Evolutionary conservation across 2,329 filamentous ascomycete genomes (phyloP), one percentile per base, ranked within the genome.

Genomic region (Ophiostoma tasmaniense): DNA sequence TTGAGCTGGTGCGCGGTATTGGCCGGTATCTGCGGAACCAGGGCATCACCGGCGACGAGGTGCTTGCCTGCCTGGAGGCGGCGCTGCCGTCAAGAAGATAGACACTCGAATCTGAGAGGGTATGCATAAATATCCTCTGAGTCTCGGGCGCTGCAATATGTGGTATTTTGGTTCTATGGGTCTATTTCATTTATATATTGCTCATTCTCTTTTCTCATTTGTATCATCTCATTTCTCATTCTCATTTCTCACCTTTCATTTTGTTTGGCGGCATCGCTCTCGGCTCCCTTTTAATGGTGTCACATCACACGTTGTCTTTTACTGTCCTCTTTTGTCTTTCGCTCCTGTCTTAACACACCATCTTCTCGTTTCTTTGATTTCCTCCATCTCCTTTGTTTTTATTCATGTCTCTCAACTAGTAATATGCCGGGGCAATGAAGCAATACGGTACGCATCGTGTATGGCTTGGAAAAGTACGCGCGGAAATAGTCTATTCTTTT

Each of bases 1-100:
- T 97, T 71, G 94, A 97, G 79, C 82, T 92, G 67, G 83, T 93
- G 33, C 86, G 84, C 76, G 82, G 83, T 8, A 87, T 90, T 76
- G 82, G 83, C 69, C 84, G 85, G 73, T 89, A 90, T 75, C 80
- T 90, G 55, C 82, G 82, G 71, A 90, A 90, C 75, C 88, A 90
- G 77, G 87, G 85, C n/a, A 77, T 80, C 3, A 76, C 81, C 69
- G 74, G 76, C 65, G 73, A 76, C 7, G 76, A 79, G 68, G 71
- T 73, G 14, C 33, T 74, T 20, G 61, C 71, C 25, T 74, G 72
- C 70, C 35, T 74, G 8, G 73, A 74, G 22, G 67, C 37, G 1
- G 65, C 72, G 30, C 71, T 74, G 6, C 73, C 73, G 2, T 55
- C 69, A 39, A 73, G 67, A 69, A 70, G 71, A 62, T 74, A 61